These are phyloP conservation scores for Chlorella sp. DNA, from an alignment of 139 green algal species.

Conservation along the genomic window DNA sequence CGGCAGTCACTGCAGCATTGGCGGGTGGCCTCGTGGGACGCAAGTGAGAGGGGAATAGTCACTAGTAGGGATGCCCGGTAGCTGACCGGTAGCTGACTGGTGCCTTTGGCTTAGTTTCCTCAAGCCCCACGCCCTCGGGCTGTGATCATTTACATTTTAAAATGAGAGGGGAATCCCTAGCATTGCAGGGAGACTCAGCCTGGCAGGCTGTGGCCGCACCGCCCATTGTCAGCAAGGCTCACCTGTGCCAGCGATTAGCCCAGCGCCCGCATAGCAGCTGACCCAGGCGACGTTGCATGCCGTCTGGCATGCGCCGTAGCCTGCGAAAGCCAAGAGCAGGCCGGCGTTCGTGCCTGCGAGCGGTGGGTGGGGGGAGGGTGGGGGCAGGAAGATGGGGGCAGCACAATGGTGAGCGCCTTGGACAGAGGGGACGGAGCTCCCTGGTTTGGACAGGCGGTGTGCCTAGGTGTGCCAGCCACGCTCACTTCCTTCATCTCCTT, in stretches of 20 bases:
- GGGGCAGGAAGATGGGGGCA: not conserved
- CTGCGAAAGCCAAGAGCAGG: not conserved
- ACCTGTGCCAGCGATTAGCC: not conserved
- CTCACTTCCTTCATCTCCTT: not conserved
- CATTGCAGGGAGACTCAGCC: no score
- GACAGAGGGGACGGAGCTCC: not conserved
- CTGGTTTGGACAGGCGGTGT: not conserved
- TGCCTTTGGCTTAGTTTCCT: no score
- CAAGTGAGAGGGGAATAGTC: no score
- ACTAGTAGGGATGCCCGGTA: no score
- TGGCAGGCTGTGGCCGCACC: no score
- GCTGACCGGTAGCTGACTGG: no score
- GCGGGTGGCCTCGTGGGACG: no score
- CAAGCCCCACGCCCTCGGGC: no score
- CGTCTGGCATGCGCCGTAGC: not conserved
- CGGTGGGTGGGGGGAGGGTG: not conserved
- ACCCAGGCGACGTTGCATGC: slow-evolving; percentile 1
- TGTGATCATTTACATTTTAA: no score
- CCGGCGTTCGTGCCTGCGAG: not conserved
- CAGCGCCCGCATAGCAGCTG: not conserved
- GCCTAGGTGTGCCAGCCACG: not conserved
- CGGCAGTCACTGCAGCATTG: not conserved
- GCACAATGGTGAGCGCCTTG: not conserved
- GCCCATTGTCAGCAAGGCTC: no score
- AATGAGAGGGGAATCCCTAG: no score